Conservation (phyloP, 208 protist species). For the Zelonia costaricensis region DNA sequence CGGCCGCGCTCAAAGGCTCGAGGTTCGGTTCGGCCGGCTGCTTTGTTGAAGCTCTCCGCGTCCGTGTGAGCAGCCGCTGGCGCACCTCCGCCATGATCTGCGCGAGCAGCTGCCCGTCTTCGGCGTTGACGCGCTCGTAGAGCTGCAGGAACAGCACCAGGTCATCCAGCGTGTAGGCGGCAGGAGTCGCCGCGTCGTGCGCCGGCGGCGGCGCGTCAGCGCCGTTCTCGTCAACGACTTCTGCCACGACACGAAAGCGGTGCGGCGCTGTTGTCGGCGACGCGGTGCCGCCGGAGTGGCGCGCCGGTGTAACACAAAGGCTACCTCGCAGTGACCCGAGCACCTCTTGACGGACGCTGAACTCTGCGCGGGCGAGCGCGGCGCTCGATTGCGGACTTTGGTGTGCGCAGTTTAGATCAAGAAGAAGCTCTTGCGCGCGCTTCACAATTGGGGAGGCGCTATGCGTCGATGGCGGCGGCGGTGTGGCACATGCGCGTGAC, state of each 20-base stretch:
- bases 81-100: constrained; percentile 60
- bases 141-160: constrained; percentile 55
- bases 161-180: constrained; percentile 38
- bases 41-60: no score
- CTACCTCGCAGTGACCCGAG: constrained; percentile 26
- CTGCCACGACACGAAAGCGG: constrained; percentile 10
- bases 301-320: constrained; percentile 21
- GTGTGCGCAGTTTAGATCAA: neutral
- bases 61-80: constrained; percentile 34
- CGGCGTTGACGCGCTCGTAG: constrained; percentile 46
- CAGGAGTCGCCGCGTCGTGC: neutral
- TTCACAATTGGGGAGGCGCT: constrained; percentile 1
- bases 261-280: neutral
- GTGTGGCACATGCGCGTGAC: no score
- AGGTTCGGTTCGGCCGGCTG: no score
- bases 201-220: neutral
- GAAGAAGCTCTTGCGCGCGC: constrained; percentile 8
- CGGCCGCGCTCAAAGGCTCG: neutral
- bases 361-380: constrained; percentile 5
- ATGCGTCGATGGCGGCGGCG: no score
- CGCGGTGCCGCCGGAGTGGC: neutral
- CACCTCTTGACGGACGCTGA: constrained; percentile 23
- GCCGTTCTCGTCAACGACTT: neutral
- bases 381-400: neutral
- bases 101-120: constrained; percentile 66